phyloP scores from a whole-genome alignment of 805 yeast species.

The Myxozyma geophila region DNA sequence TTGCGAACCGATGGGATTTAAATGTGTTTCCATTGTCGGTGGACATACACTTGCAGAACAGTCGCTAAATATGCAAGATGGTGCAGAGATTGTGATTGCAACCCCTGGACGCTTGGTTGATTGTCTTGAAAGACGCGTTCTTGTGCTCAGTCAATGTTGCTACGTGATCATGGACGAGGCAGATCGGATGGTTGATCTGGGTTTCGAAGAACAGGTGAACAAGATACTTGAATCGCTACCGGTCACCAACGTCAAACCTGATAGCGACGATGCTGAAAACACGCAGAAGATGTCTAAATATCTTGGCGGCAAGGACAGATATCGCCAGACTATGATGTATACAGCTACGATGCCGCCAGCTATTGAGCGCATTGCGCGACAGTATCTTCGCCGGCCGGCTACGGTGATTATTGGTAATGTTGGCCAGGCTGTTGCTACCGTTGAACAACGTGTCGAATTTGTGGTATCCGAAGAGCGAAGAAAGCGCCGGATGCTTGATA shows the following conservation, averaged over 20 bases:
- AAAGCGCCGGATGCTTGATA: constrained; percentile 50
- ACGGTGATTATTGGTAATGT: constrained; percentile 69
- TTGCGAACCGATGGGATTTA: constrained; percentile 46
- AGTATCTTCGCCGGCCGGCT: constrained; percentile 65
- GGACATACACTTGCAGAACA: constrained; percentile 86
- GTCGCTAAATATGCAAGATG: constrained; percentile 58
- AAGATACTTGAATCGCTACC: constrained; percentile 64
- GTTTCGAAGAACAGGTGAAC: constrained; percentile 81
- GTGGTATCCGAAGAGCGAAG: constrained; percentile 54
- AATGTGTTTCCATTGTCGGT: constrained; percentile 74
- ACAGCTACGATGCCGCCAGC: constrained; percentile 89
- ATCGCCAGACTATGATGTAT: constrained; percentile 80
- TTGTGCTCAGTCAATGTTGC: constrained; percentile 63
- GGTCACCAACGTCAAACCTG: constrained; percentile 50
- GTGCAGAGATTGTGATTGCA: constrained; percentile 82
- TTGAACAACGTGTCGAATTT: constrained; percentile 69
- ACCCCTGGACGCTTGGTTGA: constrained; percentile 94
- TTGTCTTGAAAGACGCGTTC: constrained; percentile 67
- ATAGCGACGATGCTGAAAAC: constrained; percentile 37
- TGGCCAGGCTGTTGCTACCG: constrained; percentile 68
- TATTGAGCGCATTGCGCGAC: constrained; percentile 67
- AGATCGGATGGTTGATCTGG: constrained; percentile 93
- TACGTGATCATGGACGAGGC: constrained; percentile 89
- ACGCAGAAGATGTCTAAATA: constrained; percentile 34
- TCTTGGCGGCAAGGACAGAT: constrained; percentile 36